Conservation (phyloP, 768 basidiomycete species). For the Ramaria sp. region DNA sequence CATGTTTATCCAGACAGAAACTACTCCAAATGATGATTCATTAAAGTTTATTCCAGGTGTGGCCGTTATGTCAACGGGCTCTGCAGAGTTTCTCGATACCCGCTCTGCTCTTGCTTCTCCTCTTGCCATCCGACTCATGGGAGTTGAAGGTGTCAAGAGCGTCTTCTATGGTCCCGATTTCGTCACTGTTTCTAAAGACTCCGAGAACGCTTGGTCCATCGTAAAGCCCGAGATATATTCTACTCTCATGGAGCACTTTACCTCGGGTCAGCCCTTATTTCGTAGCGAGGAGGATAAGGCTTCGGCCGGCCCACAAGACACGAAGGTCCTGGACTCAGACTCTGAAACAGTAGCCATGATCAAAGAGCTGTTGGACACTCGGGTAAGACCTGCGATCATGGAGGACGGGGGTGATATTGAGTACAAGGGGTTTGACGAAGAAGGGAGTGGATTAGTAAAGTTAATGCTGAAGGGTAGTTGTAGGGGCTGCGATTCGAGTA, state of each 20-base stretch:
- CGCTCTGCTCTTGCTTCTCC: conserved; percentile 82
- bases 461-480: conserved; percentile 96
- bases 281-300: conserved; percentile 70
- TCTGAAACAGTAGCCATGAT: conserved; percentile 98
- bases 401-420: conserved; percentile 99
- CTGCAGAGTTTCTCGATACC: conserved; percentile 90
- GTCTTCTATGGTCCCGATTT: conserved; percentile 98
- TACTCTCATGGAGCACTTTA: conserved; percentile 94
- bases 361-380: conserved; percentile 90
- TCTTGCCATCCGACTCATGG: conserved; percentile 90
- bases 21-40: conserved; percentile 94
- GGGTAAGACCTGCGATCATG: conserved; percentile 95
- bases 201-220: conserved; percentile 76
- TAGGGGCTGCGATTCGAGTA: conserved; percentile 87
- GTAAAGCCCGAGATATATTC: conserved; percentile 97
- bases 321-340: conserved; percentile 86
- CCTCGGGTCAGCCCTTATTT: conserved; percentile 82
- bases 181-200: conserved; percentile 88
- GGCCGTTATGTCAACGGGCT: conserved; percentile 77
- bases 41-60: conserved; percentile 96
- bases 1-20: conserved; percentile 99
- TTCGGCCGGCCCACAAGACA: conserved; percentile 85
- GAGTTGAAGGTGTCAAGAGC: conserved; percentile 79
- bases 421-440: conserved; percentile 82
- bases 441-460: conserved; percentile 56